phyloP scores from a whole-genome alignment of 192 early-diverging fungal species.

The Irineochytrium annulatum region DNA sequence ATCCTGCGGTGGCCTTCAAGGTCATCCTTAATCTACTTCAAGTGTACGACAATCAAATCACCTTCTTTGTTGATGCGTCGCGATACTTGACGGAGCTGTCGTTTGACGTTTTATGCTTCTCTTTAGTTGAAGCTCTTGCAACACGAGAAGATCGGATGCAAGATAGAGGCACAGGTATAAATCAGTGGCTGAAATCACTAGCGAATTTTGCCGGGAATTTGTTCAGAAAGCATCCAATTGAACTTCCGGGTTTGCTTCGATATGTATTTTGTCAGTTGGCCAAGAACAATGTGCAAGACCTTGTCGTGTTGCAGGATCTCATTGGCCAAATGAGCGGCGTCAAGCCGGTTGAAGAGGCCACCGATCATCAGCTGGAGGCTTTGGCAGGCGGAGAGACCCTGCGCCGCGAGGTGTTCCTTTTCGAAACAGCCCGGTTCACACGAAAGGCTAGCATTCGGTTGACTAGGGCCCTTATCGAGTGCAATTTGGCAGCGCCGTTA shows the following conservation, averaged over 20 bases:
- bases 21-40: constrained; percentile 65
- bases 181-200: constrained; percentile 62
- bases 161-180: constrained; percentile 55
- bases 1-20: constrained; percentile 68
- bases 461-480: constrained; percentile 51
- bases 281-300: constrained; percentile 50
- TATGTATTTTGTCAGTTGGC: constrained; percentile 65
- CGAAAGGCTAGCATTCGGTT: constrained; percentile 50
- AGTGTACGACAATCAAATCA: constrained; percentile 71
- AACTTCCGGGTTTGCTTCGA: constrained; percentile 58
- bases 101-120: constrained; percentile 69
- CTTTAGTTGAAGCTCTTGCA: constrained; percentile 64
- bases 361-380: constrained; percentile 55
- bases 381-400: constrained; percentile 61
- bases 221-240: constrained; percentile 63
- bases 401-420: constrained; percentile 50
- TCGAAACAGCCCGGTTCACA: constrained; percentile 44
- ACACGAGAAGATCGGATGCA: constrained; percentile 53
- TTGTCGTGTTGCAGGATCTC: constrained; percentile 67
- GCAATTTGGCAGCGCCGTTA: constrained; percentile 49
- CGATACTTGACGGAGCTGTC: constrained; percentile 68
- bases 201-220: constrained; percentile 62
- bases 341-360: constrained; percentile 52
- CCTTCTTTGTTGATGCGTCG: constrained; percentile 70
- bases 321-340: constrained; percentile 70